Base-by-base conservation (phyloP, 176 grass and related monocot species). In the Pontederia paniculata region DNA sequence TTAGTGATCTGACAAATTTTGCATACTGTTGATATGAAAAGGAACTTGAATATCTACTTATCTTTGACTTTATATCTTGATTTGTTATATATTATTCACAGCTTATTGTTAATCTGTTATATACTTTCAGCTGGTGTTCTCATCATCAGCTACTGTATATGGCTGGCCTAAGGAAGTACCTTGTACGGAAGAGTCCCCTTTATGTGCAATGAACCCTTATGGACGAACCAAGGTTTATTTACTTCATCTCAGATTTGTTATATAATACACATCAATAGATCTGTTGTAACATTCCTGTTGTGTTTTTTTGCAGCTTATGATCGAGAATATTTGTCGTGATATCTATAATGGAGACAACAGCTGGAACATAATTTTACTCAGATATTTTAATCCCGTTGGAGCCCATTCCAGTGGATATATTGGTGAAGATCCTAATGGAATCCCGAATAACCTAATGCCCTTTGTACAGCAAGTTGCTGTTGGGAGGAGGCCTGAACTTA, bases 391-490 rank as follows among this genome's bases (percentile, higher is more conserved):
- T 66, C 93, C 93, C 37, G 93, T 98, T 12, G 86, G 93, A 9
- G 86, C 93, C 28, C 93, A 98, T 67, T 74, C 75, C 10, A 91
- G 83, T 0, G 86, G 93, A 45, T 58, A 73, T 68, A 91, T 98
- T 16, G 93, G 93, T 7, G 93, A 98, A 47, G 93, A 98, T 55
- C 93, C 93, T 10, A 58, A 55, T 1, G 93, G 93, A 3, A 51
- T 82, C 53, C 93, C 93, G n/a, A 98, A 91, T 57, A 98, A 98
- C 62, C 72, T 98, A 16, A 98, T 98, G 93, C 93, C 93, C 7
- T 98, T 84, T 41, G 87, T 98, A n/a, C 93, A 98, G 71, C 93
- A 98, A 79, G 83, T 98, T 37, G 86, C 86, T 13, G 93, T 98
- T 10, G 93, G 93, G 25, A 91, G 93, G 73, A 79, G 78, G 44